A percentile compares a stretch with the other conserved stretches of the same genome.
Evolutionary conservation across 768 basidiomycete species (phyloP).

Genomic region (Filobasidium floriforme): DNA sequence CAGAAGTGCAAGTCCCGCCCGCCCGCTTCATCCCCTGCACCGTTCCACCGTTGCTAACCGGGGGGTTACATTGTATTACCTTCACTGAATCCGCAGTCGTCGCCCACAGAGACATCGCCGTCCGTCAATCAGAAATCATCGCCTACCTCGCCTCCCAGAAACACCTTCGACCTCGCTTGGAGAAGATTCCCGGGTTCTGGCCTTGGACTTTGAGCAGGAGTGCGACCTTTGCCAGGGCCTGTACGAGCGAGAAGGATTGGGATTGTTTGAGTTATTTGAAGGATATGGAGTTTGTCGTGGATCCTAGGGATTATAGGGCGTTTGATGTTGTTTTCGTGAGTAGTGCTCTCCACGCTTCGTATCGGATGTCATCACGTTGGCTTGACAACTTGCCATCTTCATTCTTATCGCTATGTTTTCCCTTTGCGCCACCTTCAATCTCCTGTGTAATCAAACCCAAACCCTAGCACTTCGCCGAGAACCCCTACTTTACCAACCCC

Average conservation of each 20-base stretch:
- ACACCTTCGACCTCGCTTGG: conserved; percentile 11
- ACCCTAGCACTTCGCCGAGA: conserved; percentile 40
- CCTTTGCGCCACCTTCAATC: too few species aligned
- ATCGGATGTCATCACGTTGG: too few species aligned
- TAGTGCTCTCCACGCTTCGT: conserved; percentile 28
- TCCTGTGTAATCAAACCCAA: too few species aligned
- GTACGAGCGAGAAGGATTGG: conserved; percentile 54
- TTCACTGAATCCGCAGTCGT: not conserved
- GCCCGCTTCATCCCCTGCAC: too few species aligned
- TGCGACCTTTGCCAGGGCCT: conserved; percentile 6
- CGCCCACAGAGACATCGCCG: conserved; percentile 8
- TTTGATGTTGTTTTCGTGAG: conserved; percentile 84
- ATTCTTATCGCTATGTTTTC: too few species aligned
- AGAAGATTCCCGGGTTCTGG: conserved; percentile 39
- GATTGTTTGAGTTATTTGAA: conserved; percentile 74
- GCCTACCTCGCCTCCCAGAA: conserved; percentile 14
- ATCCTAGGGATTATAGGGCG: conserved; percentile 65
- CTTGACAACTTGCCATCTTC: too few species aligned
- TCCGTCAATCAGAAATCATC: conserved; percentile 25
- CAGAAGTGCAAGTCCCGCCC: conserved; percentile 20
- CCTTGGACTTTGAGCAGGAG: conserved; percentile 24
- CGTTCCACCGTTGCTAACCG: too few species aligned
- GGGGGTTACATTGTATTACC: too few species aligned
- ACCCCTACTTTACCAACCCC: conserved; percentile 43
- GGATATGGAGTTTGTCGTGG: conserved; percentile 73